Evolutionary conservation across 768 basidiomycete genomes (phyloP), one percentile per base, ranked within the genome.

Genomic region (Kwoniella shandongensis): DNA sequence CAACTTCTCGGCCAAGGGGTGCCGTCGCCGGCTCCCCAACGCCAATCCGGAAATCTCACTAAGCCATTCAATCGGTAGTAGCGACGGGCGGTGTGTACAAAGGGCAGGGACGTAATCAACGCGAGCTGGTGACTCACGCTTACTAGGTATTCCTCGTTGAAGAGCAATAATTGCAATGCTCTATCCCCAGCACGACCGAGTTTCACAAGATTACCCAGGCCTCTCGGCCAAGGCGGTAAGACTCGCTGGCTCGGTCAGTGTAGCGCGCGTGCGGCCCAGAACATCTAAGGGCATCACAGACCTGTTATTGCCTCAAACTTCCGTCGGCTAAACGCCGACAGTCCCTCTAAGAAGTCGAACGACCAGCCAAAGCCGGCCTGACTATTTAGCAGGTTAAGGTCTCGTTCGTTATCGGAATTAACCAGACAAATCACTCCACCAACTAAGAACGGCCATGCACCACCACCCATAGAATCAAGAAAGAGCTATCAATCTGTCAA

Each of bases 321-420:
- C 85, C 83, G 81, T 84, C 82, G 81, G 81, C 84, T 86, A 86
- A 81, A 85, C 81, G 82, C 83, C 81, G 81, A 86, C 82, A 86
- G 86, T 86, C 85, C 85, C 84, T 87, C 84, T 87, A 87, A 87
- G 85, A 88, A 87, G 85, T 82, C 83, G 70, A 78, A 79, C 81
- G 82, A 82, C 84, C 84, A 85, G 82, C 85, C 65, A 81, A 83
- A 83, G 84, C 81, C 83, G 78, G 81, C 83, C 84, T 81, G 85
- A 81, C 86, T 88, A 88, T 87, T 88, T 86, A 88, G 87, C 86
- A 87, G 85, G 85, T 85, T 85, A 86, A 87, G 85, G 87, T 88
- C 86, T 88, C 86, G 83, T 86, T 88, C 84, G 84, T 88, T 88
- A 88, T 88, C 86, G 84, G 86, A 88, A 88, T 89, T 88, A 88